Conservation (phyloP, 345 rosid genomes). For the Ailanthus altissimus region DNA sequence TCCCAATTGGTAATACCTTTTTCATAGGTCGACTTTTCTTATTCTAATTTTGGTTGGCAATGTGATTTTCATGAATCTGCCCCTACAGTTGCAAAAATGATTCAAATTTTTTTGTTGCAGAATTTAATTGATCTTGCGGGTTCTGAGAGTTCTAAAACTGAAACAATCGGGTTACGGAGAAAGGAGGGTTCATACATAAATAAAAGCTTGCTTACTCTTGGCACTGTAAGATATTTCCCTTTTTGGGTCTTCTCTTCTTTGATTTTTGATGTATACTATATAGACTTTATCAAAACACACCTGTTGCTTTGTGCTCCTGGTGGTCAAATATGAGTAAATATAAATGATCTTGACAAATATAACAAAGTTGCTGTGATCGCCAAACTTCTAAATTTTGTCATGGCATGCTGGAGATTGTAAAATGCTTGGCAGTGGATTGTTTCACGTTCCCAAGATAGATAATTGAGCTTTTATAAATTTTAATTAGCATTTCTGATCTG, state of each 20-base stretch:
- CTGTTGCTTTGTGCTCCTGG: constrained; percentile 6
- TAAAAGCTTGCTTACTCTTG: constrained; percentile 73
- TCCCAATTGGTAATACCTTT: constrained; percentile 58
- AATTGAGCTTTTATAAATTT: constrained; percentile 6
- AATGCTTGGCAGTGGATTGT: constrained; percentile 5
- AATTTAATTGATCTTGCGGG: constrained; percentile 77
- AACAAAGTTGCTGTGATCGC: neutral
- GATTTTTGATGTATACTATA: neutral
- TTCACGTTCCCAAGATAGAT: constrained; percentile 1
- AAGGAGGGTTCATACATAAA: constrained; percentile 79
- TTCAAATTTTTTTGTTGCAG: constrained; percentile 33
- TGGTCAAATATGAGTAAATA: constrained; percentile 3
- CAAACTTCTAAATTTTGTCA: neutral
- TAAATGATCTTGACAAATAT: neutral
- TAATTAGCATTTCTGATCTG: neutral
- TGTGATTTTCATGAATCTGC: constrained; percentile 15
- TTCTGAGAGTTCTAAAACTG: constrained; percentile 78
- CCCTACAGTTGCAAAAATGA: neutral
- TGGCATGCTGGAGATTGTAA: constrained; percentile 13
- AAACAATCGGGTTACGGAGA: constrained; percentile 71
- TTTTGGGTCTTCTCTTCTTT: neutral
- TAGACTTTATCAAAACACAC: neutral
- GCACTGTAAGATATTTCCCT: constrained; percentile 50
- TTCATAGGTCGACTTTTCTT: constrained; percentile 5
- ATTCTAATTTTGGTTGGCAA: constrained; percentile 14